Conservation (phyloP, 305 asterid species). For the Solanum hybrid region DNA sequence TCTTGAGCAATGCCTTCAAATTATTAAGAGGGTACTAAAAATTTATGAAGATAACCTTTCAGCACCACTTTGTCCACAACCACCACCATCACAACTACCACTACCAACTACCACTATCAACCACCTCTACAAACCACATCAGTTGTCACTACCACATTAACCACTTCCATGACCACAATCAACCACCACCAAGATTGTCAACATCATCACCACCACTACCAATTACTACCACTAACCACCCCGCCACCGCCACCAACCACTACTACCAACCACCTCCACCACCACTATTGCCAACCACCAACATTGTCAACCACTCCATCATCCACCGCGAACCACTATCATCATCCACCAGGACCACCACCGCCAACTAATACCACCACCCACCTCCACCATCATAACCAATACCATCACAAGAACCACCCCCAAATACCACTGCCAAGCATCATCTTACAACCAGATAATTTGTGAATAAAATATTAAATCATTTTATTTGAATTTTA, state of each 20-base stretch:
- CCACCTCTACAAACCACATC: background rate
- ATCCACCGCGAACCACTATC: background rate
- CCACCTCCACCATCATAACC: background rate
- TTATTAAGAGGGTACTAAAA: background rate
- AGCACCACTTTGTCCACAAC: background rate
- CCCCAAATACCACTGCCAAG: background rate
- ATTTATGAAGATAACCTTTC: background rate
- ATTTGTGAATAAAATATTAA: background rate
- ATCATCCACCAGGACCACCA: background rate
- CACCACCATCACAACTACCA: background rate
- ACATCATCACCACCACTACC: background rate
- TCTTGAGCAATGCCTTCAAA: background rate
- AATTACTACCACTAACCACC: background rate
- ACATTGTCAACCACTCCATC: background rate
- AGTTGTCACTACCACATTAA: background rate
- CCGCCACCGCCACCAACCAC: background rate
- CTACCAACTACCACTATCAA: background rate
- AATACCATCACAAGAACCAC: background rate
- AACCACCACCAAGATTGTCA: background rate
- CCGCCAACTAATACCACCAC: background rate
- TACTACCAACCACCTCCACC: background rate
- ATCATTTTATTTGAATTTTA: background rate
- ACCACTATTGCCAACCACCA: background rate
- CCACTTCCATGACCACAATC: background rate
- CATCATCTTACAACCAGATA: background rate